Percentiles rank a stretch among this genome's conserved stretches.
Conservation (phyloP, 208 protist genomes). For the Trypanosoma rangeli region DNA sequence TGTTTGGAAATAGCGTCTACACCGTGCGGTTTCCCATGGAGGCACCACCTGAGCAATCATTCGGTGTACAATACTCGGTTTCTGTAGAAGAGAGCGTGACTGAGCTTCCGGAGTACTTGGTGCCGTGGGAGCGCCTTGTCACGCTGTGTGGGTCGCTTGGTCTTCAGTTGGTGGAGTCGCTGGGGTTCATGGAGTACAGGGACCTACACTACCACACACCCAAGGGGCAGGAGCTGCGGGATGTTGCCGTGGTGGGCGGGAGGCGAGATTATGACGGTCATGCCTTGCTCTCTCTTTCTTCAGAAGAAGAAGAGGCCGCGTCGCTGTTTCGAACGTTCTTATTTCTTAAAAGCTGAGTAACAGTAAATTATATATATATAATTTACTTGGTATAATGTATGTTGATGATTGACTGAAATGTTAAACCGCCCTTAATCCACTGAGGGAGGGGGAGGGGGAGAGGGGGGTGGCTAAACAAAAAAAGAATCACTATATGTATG, state of each 20-base stretch:
- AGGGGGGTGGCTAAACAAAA: slow-evolving; percentile 6
- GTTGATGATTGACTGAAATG: not conserved
- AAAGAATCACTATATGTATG: slow-evolving; percentile 3
- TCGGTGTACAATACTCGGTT: slow-evolving; percentile 60
- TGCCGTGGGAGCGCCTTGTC: slow-evolving; percentile 67
- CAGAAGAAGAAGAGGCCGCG: slow-evolving; percentile 46
- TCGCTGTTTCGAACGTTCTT: slow-evolving; percentile 63
- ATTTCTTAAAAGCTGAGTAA: slow-evolving; percentile 37
- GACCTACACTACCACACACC: slow-evolving; percentile 39
- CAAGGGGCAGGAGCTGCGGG: slow-evolving; percentile 34
- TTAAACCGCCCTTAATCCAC: not conserved
- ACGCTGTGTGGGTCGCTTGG: slow-evolving; percentile 36
- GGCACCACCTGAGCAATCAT: slow-evolving; percentile 24
- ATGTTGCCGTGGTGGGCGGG: slow-evolving; percentile 24
- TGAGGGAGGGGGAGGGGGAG: too few relatives aligned
- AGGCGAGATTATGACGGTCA: slow-evolving; percentile 32
- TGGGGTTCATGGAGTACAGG: slow-evolving; percentile 50
- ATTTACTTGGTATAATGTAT: too few relatives aligned
- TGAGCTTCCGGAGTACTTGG: slow-evolving; percentile 67
- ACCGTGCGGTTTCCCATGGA: slow-evolving; percentile 45
- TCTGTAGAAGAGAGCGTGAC: slow-evolving; percentile 67
- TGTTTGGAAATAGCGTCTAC: slow-evolving; percentile 58
- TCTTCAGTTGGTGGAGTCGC: slow-evolving; percentile 41
- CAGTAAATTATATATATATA: not conserved
- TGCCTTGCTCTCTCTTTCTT: slow-evolving; percentile 23